phyloP scores from a whole-genome alignment of 768 basidiomycete genomes.

The Naganishia vishniacii region DNA sequence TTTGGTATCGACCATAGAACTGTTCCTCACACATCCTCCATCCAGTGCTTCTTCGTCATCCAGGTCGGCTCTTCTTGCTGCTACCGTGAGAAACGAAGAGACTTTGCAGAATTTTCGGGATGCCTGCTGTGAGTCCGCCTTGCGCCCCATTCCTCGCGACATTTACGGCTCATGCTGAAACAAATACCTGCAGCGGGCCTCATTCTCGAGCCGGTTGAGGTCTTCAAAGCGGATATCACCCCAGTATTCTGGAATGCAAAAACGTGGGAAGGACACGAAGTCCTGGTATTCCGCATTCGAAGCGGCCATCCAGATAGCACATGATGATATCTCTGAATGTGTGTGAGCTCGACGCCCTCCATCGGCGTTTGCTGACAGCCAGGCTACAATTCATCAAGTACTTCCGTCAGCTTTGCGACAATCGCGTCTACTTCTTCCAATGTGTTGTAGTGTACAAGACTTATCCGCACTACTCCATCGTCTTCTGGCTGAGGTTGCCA shows the following conservation, averaged over 20 bases:
- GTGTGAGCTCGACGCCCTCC: too few species aligned
- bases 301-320: too few species aligned
- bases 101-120: constrained; percentile 36
- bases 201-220: neutral
- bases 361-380: too few species aligned
- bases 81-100: constrained; percentile 40
- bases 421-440: constrained; percentile 63
- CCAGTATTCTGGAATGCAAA: constrained; percentile 28
- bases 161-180: neutral
- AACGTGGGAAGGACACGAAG: constrained; percentile 28
- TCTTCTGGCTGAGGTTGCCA: constrained; percentile 40
- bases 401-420: constrained; percentile 47
- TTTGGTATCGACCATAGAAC: constrained; percentile 32
- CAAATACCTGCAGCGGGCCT: neutral
- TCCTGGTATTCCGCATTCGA: constrained; percentile 13
- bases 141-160: neutral
- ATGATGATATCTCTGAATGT: neutral
- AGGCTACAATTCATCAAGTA: neutral
- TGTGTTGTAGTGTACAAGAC: constrained; percentile 74
- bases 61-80: constrained; percentile 37
- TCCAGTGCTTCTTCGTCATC: neutral
- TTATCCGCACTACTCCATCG: constrained; percentile 69
- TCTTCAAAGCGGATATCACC: neutral
- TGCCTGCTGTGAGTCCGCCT: constrained; percentile 32
- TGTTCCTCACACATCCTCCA: constrained; percentile 28